Percentiles rank a stretch among this genome's conserved stretches.
Conservation (phyloP, 768 basidiomycete genomes). For the Glaciozyma antarctica region DNA sequence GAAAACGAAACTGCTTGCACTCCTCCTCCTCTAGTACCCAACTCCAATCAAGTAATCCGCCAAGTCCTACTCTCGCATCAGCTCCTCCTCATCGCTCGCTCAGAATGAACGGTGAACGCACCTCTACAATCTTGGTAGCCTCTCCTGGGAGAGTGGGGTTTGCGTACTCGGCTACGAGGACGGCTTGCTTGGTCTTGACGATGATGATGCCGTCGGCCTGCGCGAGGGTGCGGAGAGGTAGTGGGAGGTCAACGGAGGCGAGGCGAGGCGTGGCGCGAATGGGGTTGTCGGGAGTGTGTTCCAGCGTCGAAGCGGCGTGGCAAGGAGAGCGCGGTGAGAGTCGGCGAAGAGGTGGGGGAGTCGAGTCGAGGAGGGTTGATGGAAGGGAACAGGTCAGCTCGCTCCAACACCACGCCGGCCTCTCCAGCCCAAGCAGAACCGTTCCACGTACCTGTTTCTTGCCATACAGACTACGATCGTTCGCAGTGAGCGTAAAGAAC, state of each 20-base stretch:
- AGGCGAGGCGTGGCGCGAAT: too few species aligned
- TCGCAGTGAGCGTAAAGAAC: constrained; percentile 56
- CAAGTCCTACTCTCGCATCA: constrained; percentile 38
- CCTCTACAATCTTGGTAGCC: constrained; percentile 55
- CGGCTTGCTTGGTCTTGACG: constrained; percentile 74
- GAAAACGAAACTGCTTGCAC: too few species aligned
- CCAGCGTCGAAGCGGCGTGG: too few species aligned
- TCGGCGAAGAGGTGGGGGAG: neutral
- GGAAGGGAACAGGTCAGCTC: neutral
- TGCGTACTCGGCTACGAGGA: constrained; percentile 67
- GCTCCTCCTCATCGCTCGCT: neutral
- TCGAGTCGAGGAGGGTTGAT: neutral
- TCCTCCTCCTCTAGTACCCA: constrained; percentile 18
- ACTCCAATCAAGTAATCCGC: constrained; percentile 64
- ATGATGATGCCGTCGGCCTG: constrained; percentile 65
- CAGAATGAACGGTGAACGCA: neutral
- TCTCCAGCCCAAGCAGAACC: neutral
- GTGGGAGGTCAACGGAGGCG: neutral
- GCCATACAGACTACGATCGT: constrained; percentile 53
- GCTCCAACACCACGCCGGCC: neutral
- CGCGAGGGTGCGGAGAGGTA: neutral
- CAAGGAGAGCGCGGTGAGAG: neutral
- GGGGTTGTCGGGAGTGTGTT: too few species aligned
- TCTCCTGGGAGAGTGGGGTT: constrained; percentile 60
- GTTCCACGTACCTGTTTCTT: constrained; percentile 62